phyloP scores from a whole-genome alignment of 768 basidiomycete genomes.

The Podaxis pistillaris region DNA sequence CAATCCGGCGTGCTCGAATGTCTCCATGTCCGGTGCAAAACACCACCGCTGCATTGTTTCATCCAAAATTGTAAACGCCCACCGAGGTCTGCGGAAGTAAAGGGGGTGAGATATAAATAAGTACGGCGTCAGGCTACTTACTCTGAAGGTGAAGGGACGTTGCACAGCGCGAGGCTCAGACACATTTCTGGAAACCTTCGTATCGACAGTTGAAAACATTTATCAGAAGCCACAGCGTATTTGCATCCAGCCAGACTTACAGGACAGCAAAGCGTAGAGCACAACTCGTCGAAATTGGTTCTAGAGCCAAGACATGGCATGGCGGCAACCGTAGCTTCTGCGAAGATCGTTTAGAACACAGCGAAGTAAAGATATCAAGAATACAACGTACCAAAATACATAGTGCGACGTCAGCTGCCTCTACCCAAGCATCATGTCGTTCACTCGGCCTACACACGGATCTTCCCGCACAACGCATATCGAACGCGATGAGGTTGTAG shows the following conservation, averaged over 20 bases:
- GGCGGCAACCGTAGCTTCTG: slow-evolving; percentile 65
- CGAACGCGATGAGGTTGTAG: slow-evolving; percentile 77
- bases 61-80: slow-evolving; percentile 59
- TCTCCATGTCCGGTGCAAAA: slow-evolving; percentile 62
- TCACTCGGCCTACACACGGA: slow-evolving; percentile 52
- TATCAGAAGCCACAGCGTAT: background rate
- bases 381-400: slow-evolving; percentile 52
- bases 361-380: background rate
- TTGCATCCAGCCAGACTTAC: slow-evolving; percentile 40
- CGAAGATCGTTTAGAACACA: slow-evolving; percentile 1
- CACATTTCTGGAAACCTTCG: slow-evolving; percentile 71
- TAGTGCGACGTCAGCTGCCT: slow-evolving; percentile 73
- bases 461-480: slow-evolving; percentile 62
- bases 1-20: slow-evolving; percentile 62
- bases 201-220: background rate
- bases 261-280: slow-evolving; percentile 64
- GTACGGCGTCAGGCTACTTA: slow-evolving; percentile 30
- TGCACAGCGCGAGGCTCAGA: slow-evolving; percentile 65
- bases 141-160: slow-evolving; percentile 68
- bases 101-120: background rate
- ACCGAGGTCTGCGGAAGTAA: slow-evolving; percentile 19
- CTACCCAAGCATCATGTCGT: slow-evolving; percentile 72
- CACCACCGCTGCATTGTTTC: slow-evolving; percentile 65
- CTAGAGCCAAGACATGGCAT: slow-evolving; percentile 71
- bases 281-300: slow-evolving; percentile 52